Evolutionary conservation across 2,329 filamentous ascomycete species (phyloP).

Genomic region (Dactylellina sp.): DNA sequence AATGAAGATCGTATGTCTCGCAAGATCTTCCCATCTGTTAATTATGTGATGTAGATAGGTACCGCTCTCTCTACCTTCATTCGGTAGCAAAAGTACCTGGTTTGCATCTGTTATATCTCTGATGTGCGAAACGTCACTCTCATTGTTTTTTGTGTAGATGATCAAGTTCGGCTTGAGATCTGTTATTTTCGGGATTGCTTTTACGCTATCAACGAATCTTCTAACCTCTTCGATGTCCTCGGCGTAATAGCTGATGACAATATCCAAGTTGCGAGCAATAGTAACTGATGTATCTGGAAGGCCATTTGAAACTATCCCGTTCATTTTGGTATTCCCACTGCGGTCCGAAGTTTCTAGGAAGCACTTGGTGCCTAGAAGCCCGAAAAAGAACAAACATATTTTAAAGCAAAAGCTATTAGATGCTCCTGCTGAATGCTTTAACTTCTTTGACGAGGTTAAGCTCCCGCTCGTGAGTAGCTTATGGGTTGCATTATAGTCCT

Average conservation of each 20-base stretch:
- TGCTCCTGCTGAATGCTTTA: not conserved
- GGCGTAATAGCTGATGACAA: constrained; percentile 58
- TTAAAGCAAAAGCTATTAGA: constrained; percentile 10
- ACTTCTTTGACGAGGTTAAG: not conserved
- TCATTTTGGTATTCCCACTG: not conserved
- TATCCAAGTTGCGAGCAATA: constrained; percentile 54
- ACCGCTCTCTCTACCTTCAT: constrained; percentile 66
- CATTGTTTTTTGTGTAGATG: constrained; percentile 58
- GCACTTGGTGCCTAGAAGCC: constrained; percentile 29
- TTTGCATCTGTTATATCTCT: constrained; percentile 37
- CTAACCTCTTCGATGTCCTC: constrained; percentile 56
- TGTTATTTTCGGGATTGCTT: constrained; percentile 30
- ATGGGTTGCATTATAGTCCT: constrained; percentile 16
- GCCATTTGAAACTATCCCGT: constrained; percentile 2
- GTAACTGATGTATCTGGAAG: not conserved
- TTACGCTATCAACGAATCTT: constrained; percentile 48
- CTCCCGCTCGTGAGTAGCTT: constrained; percentile 10
- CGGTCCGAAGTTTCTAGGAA: not conserved
- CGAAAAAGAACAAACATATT: constrained; percentile 45
- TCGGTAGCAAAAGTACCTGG: constrained; percentile 61
- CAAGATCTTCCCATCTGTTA: constrained; percentile 64
- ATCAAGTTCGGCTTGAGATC: constrained; percentile 56
- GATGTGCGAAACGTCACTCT: constrained; percentile 38
- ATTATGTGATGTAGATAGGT: constrained; percentile 67
- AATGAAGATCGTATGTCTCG: constrained; percentile 67